These are phyloP conservation scores for Ogataea paradorogensis DNA, from an alignment of 805 yeast genomes.

Conservation along the genomic window DNA sequence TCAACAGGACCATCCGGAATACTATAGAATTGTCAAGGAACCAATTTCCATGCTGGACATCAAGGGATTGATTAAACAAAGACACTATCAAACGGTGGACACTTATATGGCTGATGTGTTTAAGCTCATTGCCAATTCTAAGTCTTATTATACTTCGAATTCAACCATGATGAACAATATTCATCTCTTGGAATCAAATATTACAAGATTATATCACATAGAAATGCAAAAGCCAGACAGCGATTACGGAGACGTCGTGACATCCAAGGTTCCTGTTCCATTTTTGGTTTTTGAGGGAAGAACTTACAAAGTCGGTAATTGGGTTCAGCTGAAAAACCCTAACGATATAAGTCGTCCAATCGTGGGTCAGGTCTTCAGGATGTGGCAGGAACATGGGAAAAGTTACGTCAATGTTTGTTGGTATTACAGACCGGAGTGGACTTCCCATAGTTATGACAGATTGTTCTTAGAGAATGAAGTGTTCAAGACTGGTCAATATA, in stretches of 20 bases:
- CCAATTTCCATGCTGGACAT: slow-evolving; percentile 73
- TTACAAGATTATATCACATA: slow-evolving; percentile 53
- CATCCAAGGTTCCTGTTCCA: slow-evolving; percentile 62
- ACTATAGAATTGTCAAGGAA: slow-evolving; percentile 49
- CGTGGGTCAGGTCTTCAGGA: slow-evolving; percentile 87
- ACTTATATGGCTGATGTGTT: slow-evolving; percentile 74
- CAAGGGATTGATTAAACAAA: slow-evolving; percentile 77
- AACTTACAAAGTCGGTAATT: slow-evolving; percentile 83
- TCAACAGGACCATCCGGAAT: slow-evolving; percentile 49
- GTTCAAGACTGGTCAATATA: slow-evolving; percentile 92
- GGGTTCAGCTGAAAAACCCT: slow-evolving; percentile 86
- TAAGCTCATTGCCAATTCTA: slow-evolving; percentile 71
- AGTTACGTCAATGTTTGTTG: slow-evolving; percentile 93
- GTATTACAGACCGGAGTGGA: slow-evolving; percentile 97
- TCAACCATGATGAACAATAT: slow-evolving; percentile 61
- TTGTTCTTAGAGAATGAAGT: slow-evolving; percentile 92
- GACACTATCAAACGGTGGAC: slow-evolving; percentile 76
- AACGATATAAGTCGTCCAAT: slow-evolving; percentile 89
- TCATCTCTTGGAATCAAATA: slow-evolving; percentile 57
- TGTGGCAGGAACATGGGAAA: slow-evolving; percentile 87
- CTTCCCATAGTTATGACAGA: slow-evolving; percentile 89
- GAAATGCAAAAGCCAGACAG: slow-evolving; percentile 82
- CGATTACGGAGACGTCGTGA: slow-evolving; percentile 60
- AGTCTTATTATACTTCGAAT: slow-evolving; percentile 56
- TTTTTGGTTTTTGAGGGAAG: slow-evolving; percentile 74